phyloP scores from a whole-genome alignment of 129 eudicot genomes.

The Flaveria brownii region DNA sequence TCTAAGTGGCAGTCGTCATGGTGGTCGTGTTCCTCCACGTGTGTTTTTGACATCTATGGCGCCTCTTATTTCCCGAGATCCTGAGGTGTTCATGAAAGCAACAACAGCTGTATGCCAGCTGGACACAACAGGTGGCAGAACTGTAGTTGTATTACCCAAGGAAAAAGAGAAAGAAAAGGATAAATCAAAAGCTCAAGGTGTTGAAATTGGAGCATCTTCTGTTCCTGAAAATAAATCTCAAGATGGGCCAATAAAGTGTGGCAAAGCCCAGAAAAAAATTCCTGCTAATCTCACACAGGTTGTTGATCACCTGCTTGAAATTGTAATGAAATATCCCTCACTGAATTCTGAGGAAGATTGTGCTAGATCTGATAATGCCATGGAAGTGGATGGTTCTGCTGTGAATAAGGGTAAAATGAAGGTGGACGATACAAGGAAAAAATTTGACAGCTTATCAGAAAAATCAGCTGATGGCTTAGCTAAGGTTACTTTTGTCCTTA shows the following conservation, averaged over 20 bases:
- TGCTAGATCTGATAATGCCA: conserved; percentile 47
- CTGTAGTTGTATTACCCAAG: conserved; percentile 61
- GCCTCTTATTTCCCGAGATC: conserved; percentile 89
- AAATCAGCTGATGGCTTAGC: conserved; percentile 76
- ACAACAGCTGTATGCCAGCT: conserved; percentile 78
- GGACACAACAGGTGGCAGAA: conserved; percentile 90
- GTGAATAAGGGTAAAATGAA: conserved; percentile 85
- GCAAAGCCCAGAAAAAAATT: conserved; percentile 80
- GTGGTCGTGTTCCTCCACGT: conserved; percentile 75
- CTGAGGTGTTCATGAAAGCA: conserved; percentile 84
- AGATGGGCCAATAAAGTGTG: conserved; percentile 63
- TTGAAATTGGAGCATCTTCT: conserved; percentile 54
- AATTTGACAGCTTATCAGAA: conserved; percentile 53
- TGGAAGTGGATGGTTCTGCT: conserved; percentile 79
- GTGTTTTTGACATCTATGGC: conserved; percentile 91
- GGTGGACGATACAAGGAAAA: conserved; percentile 69
- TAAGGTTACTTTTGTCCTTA: conserved; percentile 83
- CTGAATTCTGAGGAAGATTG: conserved; percentile 44
- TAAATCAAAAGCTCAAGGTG: conserved; percentile 56
- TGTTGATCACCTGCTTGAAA: conserved; percentile 90
- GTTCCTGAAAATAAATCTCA: conserved; percentile 66
- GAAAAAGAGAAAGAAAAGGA: conserved; percentile 72
- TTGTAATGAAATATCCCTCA: conserved; percentile 58
- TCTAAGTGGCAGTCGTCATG: conserved; percentile 73
- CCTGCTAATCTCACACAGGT: conserved; percentile 88